Conservation (phyloP, 768 basidiomycete species). For the Suillus sp. region DNA sequence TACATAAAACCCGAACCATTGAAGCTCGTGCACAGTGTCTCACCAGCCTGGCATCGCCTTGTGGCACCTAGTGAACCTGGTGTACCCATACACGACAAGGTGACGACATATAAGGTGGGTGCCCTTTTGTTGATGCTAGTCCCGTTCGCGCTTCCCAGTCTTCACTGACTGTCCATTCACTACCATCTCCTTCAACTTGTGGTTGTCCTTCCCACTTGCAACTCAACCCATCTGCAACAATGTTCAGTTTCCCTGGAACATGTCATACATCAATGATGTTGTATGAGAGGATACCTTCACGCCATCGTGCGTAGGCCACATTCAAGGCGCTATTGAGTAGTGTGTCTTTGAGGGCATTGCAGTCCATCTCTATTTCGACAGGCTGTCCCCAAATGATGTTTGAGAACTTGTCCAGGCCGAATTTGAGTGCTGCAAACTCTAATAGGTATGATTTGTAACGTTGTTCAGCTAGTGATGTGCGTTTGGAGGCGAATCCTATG, state of each 20-base stretch:
- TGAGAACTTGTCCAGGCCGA: no score
- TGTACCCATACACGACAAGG: not conserved
- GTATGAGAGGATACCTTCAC: conserved; percentile 28
- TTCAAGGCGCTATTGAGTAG: conserved; percentile 28
- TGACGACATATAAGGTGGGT: not conserved
- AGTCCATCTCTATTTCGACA: no score
- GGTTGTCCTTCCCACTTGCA: conserved; percentile 20
- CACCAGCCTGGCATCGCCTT: not conserved
- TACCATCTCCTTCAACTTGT: not conserved
- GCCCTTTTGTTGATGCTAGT: conserved; percentile 12
- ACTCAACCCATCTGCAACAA: conserved; percentile 36
- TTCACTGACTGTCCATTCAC: no score
- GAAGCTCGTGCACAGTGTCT: not conserved
- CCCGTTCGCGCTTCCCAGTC: no score
- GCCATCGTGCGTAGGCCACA: conserved; percentile 30
- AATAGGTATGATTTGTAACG: no score
- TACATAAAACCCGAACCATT: conserved; percentile 1
- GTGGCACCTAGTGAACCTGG: no score
- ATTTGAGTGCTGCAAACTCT: no score
- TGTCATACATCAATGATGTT: conserved; percentile 24
- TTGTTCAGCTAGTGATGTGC: no score
- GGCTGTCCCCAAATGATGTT: no score
- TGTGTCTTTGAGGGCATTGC: conserved; percentile 23
- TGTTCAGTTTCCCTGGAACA: conserved; percentile 24
- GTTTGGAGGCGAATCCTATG: no score